phyloP scores from a whole-genome alignment of 257 asterid genomes.

The Salvia hispanica region DNA sequence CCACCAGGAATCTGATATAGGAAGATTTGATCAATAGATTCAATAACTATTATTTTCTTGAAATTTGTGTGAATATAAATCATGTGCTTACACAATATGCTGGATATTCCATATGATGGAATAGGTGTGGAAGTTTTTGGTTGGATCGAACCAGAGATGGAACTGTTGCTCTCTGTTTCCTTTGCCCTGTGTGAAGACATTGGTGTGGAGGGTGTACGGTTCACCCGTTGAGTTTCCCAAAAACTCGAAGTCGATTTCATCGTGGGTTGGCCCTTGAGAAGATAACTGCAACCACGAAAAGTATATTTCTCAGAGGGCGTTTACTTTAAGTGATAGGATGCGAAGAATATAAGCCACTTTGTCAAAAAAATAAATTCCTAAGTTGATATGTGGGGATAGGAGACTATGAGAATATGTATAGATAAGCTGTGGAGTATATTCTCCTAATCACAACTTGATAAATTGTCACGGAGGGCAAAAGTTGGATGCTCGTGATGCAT shows the following conservation, averaged over 20 bases:
- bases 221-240: slow-evolving; percentile 67
- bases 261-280: slow-evolving; percentile 79
- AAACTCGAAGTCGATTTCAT: slow-evolving; percentile 87
- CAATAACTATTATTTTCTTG: too few species aligned
- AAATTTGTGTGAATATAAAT: not conserved
- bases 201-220: slow-evolving; percentile 80
- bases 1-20: slow-evolving; percentile 68
- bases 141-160: slow-evolving; percentile 86
- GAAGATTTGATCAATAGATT: not conserved
- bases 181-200: slow-evolving; percentile 67
- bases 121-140: slow-evolving; percentile 77
- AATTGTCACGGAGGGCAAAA: not conserved
- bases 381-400: not conserved
- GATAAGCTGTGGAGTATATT: not conserved
- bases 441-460: not conserved
- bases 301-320: too few species aligned
- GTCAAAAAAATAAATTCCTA: not conserved
- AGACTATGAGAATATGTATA: too few species aligned
- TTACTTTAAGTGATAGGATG: too few species aligned
- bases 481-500: not conserved
- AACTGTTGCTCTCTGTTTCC: slow-evolving; percentile 85
- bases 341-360: too few species aligned
- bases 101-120: slow-evolving; percentile 69
- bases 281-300: slow-evolving; percentile 55
- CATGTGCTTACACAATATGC: slow-evolving; percentile 59